Percentiles rank a stretch among this genome's conserved stretches.
phyloP scores from a whole-genome alignment of 2,329 filamentous ascomycete genomes.

The Cordyceps militaris region DNA sequence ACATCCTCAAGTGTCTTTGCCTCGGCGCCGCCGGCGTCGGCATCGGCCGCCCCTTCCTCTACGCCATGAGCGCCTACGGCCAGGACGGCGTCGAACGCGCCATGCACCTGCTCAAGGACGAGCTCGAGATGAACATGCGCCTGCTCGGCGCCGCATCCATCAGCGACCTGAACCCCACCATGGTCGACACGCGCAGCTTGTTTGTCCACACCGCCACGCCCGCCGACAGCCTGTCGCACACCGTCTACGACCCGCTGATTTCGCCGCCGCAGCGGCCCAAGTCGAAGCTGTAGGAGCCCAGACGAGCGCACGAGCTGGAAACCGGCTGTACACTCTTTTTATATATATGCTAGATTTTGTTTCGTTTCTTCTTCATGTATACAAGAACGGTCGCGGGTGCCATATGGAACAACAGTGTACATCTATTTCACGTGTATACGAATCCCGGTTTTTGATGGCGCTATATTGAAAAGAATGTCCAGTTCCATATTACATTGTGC shows the following conservation, averaged over 20 bases:
- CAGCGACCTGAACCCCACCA: constrained; percentile 68
- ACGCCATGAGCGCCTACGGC: constrained; percentile 92
- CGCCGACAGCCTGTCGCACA: constrained; percentile 38
- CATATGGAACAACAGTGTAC: background rate
- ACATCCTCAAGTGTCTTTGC: constrained; percentile 92
- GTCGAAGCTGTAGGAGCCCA: constrained; percentile 40
- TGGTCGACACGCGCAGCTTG: constrained; percentile 73
- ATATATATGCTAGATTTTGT: background rate
- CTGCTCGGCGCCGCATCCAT: constrained; percentile 74
- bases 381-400: background rate
- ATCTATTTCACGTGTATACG: background rate
- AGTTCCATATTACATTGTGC: background rate
- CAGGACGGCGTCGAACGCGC: constrained; percentile 80
- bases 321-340: background rate
- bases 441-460: background rate
- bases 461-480: background rate
- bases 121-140: constrained; percentile 99
- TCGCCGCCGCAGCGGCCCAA: constrained; percentile 45
- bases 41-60: constrained; percentile 90
- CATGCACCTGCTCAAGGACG: constrained; percentile 87
- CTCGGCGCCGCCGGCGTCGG: constrained; percentile 88
- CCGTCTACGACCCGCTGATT: constrained; percentile 48
- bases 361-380: background rate
- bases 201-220: constrained; percentile 45
- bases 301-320: background rate